Evolutionary conservation across 164 flowering plant genomes (phyloP).

Genomic region (Magnolia officinalis): DNA sequence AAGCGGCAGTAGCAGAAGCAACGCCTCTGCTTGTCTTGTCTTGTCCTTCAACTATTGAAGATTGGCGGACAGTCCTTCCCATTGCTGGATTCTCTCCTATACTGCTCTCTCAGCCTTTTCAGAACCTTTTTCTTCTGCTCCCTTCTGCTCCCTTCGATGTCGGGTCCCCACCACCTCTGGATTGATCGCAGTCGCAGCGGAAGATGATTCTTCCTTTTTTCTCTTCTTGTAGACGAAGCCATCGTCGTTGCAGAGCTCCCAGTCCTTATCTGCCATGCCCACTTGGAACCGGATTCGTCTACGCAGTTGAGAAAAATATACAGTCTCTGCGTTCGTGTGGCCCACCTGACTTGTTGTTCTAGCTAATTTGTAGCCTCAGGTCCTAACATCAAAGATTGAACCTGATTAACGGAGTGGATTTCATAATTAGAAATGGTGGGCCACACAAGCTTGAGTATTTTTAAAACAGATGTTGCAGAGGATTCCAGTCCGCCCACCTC

Average conservation of each 20-base stretch:
- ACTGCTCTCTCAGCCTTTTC: constrained; percentile 38
- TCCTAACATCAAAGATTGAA: no score
- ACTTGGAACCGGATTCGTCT: no score
- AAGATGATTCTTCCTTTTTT: constrained; percentile 30
- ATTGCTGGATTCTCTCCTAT: constrained; percentile 46
- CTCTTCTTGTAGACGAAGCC: constrained; percentile 68
- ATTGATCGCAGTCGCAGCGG: neutral
- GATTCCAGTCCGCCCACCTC: no score
- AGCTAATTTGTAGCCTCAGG: no score
- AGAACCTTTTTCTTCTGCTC: constrained; percentile 42
- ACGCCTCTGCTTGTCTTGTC: constrained; percentile 2
- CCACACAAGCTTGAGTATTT: no score
- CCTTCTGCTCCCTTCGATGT: constrained; percentile 33
- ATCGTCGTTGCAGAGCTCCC: constrained; percentile 71
- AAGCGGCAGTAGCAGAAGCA: neutral
- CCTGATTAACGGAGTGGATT: no score
- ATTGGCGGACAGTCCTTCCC: constrained; percentile 54
- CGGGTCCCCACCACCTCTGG: constrained; percentile 29
- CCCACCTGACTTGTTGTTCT: no score
- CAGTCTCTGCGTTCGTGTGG: no score
- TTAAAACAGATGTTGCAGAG: no score
- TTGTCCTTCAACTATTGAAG: constrained; percentile 37
- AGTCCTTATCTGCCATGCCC: constrained; percentile 27
- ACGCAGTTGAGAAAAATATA: no score
- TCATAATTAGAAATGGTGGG: no score